Evolutionary conservation across 768 basidiomycete genomes (phyloP), one percentile per base, ranked within the genome.

Genomic region (Tricholoma matsutake): DNA sequence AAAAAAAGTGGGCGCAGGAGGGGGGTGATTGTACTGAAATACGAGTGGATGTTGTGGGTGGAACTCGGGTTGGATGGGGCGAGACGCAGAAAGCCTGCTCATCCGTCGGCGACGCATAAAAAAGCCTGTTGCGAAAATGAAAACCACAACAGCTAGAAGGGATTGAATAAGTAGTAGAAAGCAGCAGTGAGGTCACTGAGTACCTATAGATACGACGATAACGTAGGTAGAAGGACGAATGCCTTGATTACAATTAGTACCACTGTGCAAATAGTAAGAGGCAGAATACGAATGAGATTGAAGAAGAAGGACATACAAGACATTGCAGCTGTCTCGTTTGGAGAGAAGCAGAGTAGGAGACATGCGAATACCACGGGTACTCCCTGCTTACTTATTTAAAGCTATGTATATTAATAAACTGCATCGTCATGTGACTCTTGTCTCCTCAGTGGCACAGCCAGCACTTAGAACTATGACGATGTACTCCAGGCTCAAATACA

Each of bases 211-310:
- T 25, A 65, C 52, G 13, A 51, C 20, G 35, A 54, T 37, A 11
- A 61, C 64, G 32, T 65, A 65, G 25, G 61, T 65, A 4, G 64
- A 57, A 6, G 61, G 56, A 6, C 56, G 55, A 25, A 60, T 29
- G 43, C 56, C 43, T 10, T 39, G 16, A 7, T 25, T 20, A 49
- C 64, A 65, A 53, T 62, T 37, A 43, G 45, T 51, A 20, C 49
- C 47, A 18, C 59, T 62, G 32, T 43, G 29, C 7, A 41, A 22
- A 7, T 45, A 14, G n/a, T 51, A 41, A 52, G 41, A 54, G 29
- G 6, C 22, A 6, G 13, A 5, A 14, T 47, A 13, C 0, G 25
- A 47, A 4, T 8, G 8, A 34, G 14, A 22, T 37, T 39, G 25
- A 13, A 54, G 10, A 25, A 37, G 5, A 6, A 7, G 22, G 3